phyloP scores from a whole-genome alignment of 345 rosid genomes.

The Boechera divaricarpa region DNA sequence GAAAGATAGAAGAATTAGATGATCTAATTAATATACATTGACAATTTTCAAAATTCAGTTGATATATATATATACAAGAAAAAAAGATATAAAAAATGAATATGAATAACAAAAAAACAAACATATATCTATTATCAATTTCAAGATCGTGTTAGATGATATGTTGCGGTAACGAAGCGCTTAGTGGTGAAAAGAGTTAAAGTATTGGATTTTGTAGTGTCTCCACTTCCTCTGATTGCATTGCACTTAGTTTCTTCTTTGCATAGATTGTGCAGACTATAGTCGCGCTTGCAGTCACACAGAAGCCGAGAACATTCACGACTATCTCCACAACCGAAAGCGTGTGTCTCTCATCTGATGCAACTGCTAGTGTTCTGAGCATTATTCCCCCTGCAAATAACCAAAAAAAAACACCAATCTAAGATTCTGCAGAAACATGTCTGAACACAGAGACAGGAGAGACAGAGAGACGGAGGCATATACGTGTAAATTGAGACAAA shows the following conservation, averaged over 20 bases:
- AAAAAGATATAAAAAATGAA: conserved; percentile 18
- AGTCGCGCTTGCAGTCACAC: conserved; percentile 69
- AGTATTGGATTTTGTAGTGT: conserved; percentile 46
- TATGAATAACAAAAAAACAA: conserved; percentile 16
- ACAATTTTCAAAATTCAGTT: conserved; percentile 22
- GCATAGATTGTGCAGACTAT: conserved; percentile 78
- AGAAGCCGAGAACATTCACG: conserved; percentile 78
- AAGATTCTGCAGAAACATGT: conserved; percentile 11
- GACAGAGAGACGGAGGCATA: conserved; percentile 39
- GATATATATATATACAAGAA: conserved; percentile 21
- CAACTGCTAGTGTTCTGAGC: conserved; percentile 85
- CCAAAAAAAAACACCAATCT: neutral
- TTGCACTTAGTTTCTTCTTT: conserved; percentile 69
- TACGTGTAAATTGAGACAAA: conserved; percentile 96
- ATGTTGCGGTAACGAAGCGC: conserved; percentile 1
- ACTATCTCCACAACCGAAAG: conserved; percentile 81
- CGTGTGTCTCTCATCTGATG: conserved; percentile 61
- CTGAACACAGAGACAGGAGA: neutral
- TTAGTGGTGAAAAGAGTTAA: conserved; percentile 21
- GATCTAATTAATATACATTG: conserved; percentile 30
- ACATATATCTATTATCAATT: conserved; percentile 23
- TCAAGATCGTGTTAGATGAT: conserved; percentile 42
- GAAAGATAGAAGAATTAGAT: neutral
- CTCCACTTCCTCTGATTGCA: conserved; percentile 69
- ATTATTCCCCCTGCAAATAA: conserved; percentile 80